Percentiles rank a stretch among this genome's conserved stretches.
These are phyloP conservation scores for Sclerotinia subarctica DNA, from an alignment of 2,329 filamentous ascomycete species.

Conservation along the genomic window DNA sequence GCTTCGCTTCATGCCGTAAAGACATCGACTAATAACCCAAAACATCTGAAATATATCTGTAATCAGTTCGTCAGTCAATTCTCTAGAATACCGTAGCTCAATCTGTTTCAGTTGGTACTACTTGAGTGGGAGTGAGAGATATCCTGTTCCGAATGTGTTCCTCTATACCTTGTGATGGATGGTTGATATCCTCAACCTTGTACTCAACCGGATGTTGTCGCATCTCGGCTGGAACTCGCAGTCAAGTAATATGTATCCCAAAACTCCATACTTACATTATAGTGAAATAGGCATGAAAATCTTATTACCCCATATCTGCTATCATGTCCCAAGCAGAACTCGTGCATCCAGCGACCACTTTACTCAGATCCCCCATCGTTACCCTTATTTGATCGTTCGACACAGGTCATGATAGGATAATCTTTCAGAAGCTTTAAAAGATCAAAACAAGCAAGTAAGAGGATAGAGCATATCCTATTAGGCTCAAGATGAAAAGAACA, in stretches of 20 bases:
- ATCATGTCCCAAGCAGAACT: constrained; percentile 9
- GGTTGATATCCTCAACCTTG: too few relatives aligned
- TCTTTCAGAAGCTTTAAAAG: constrained; percentile 6
- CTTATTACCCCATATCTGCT: background rate
- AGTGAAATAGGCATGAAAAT: background rate
- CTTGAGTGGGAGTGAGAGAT: background rate
- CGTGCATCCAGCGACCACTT: background rate
- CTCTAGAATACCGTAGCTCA: too few relatives aligned
- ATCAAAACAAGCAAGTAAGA: constrained; percentile 19
- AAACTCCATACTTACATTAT: background rate
- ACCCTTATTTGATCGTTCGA: constrained; percentile 13
- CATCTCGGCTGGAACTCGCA: background rate
- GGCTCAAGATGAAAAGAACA: constrained; percentile 32
- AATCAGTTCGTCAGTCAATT: background rate
- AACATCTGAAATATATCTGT: background rate
- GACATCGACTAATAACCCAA: too few relatives aligned
- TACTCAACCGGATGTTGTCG: background rate
- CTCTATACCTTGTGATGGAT: background rate
- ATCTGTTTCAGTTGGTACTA: background rate
- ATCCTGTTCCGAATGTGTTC: background rate
- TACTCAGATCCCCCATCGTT: background rate
- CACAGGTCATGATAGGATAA: constrained; percentile 19
- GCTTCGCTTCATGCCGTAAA: background rate
- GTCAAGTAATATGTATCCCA: background rate
- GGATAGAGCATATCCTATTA: constrained; percentile 19